A percentile compares a stretch with the other conserved stretches of the same genome.
phyloP scores from a whole-genome alignment of 2,329 filamentous ascomycete genomes.

The Colletotrichum sp. region DNA sequence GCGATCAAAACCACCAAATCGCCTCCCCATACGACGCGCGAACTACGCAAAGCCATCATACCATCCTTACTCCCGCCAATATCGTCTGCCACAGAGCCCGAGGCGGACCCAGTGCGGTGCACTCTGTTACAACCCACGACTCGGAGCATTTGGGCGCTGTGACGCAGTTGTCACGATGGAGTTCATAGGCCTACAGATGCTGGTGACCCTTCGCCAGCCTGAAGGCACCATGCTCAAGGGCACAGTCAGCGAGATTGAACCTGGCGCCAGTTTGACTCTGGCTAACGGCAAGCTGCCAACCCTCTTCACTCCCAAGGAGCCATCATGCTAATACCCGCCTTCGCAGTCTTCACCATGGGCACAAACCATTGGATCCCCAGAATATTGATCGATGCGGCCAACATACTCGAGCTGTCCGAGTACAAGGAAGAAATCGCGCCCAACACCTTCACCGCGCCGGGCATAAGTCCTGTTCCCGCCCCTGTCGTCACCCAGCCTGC shows the following conservation, averaged over 20 bases:
- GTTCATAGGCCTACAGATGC: conserved; percentile 79
- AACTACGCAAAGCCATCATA: not conserved
- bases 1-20: not conserved
- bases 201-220: conserved; percentile 73
- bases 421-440: conserved; percentile 34
- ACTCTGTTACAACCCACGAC: conserved; percentile 7
- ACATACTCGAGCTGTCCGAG: conserved; percentile 52
- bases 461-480: conserved; percentile 28
- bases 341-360: conserved; percentile 43
- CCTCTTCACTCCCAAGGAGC: not conserved
- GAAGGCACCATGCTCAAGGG: conserved; percentile 71
- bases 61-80: not conserved
- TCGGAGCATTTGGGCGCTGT: not conserved
- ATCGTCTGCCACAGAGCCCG: not conserved
- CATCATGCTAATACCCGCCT: not conserved
- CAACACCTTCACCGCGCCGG: conserved; percentile 30
- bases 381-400: conserved; percentile 49
- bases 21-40: not conserved
- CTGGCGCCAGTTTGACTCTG: conserved; percentile 72
- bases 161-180: conserved; percentile 54
- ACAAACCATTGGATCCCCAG: conserved; percentile 42
- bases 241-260: conserved; percentile 70
- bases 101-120: not conserved
- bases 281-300: conserved; percentile 65
- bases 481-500: conserved; percentile 30